Percentiles rank a stretch among this genome's conserved stretches.
phyloP scores from a whole-genome alignment of 2,329 filamentous ascomycete genomes.

The Penicillium sp. region DNA sequence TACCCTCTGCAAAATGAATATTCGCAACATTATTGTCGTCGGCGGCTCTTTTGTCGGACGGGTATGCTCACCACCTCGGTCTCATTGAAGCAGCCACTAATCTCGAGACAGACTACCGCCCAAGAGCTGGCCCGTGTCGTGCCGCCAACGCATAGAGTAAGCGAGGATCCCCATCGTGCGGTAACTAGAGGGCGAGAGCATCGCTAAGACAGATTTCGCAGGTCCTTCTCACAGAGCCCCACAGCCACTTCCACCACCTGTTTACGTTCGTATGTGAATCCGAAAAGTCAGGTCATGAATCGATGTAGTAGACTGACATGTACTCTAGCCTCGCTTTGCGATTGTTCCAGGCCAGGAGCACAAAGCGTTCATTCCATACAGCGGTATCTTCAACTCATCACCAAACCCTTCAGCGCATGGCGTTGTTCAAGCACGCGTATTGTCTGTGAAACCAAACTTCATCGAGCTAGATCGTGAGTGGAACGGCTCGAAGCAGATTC shows the following conservation, averaged over 20 bases:
- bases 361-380: slow-evolving; percentile 40
- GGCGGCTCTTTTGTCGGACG: slow-evolving; percentile 40
- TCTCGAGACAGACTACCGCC: slow-evolving; percentile 27
- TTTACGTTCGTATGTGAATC: slow-evolving; percentile 35
- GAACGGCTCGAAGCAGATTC: slow-evolving; percentile 32
- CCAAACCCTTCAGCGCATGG: slow-evolving; percentile 26
- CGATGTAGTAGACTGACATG: neutral
- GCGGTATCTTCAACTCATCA: slow-evolving; percentile 28
- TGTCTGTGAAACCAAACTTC: slow-evolving; percentile 29
- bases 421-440: slow-evolving; percentile 35
- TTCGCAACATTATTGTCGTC: slow-evolving; percentile 37
- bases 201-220: slow-evolving; percentile 10
- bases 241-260: slow-evolving; percentile 40
- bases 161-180: neutral
- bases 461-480: slow-evolving; percentile 38
- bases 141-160: slow-evolving; percentile 37
- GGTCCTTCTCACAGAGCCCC: slow-evolving; percentile 36
- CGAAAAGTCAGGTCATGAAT: too few relatives aligned
- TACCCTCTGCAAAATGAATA: slow-evolving; percentile 22
- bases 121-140: slow-evolving; percentile 38
- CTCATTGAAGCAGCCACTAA: slow-evolving; percentile 6
- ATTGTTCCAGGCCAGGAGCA: slow-evolving; percentile 38
- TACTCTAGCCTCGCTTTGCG: slow-evolving; percentile 33
- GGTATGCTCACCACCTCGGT: slow-evolving; percentile 17
- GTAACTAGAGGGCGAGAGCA: neutral